Evolutionary conservation across 2,329 filamentous ascomycete genomes (phyloP).

Genomic region (Parafenestella ontariensis): DNA sequence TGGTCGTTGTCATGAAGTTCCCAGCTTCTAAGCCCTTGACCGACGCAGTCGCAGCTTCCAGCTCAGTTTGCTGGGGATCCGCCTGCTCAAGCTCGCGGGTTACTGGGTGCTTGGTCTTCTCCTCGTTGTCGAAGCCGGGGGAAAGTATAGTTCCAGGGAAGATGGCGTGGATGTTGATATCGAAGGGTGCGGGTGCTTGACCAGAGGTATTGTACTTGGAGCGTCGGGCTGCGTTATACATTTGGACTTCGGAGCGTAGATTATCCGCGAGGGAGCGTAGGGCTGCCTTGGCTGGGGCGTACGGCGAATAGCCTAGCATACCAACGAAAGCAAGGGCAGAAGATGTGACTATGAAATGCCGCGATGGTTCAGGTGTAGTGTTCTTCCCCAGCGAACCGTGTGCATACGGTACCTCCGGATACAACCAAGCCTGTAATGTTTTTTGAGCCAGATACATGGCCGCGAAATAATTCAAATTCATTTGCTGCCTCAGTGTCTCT

Average conservation of each 20-base stretch:
- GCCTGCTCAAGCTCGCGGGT: constrained; percentile 80
- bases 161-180: constrained; percentile 81
- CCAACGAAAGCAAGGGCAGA: constrained; percentile 78
- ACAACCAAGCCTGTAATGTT: constrained; percentile 76
- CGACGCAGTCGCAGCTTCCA: constrained; percentile 74
- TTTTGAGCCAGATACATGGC: constrained; percentile 85
- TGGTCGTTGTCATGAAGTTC: constrained; percentile 79
- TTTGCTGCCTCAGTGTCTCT: constrained; percentile 73
- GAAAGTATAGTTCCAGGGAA: constrained; percentile 84
- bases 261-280: constrained; percentile 83
- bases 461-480: constrained; percentile 93
- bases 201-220: constrained; percentile 26
- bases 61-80: constrained; percentile 80
- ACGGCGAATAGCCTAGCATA: constrained; percentile 81
- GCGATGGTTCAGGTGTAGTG: constrained; percentile 50
- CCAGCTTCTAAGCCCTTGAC: constrained; percentile 81
- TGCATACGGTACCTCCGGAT: constrained; percentile 46
- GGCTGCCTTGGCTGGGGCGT: constrained; percentile 85
- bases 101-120: constrained; percentile 78
- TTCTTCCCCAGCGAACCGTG: constrained; percentile 30
- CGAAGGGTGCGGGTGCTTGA: constrained; percentile 60
- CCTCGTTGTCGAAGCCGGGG: constrained; percentile 77
- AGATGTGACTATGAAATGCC: constrained; percentile 88
- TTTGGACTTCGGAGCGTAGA: constrained; percentile 79
- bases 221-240: constrained; percentile 75